Base-by-base conservation (phyloP, 2,329 filamentous ascomycete species). In the Cladobotryum protrusum region DNA sequence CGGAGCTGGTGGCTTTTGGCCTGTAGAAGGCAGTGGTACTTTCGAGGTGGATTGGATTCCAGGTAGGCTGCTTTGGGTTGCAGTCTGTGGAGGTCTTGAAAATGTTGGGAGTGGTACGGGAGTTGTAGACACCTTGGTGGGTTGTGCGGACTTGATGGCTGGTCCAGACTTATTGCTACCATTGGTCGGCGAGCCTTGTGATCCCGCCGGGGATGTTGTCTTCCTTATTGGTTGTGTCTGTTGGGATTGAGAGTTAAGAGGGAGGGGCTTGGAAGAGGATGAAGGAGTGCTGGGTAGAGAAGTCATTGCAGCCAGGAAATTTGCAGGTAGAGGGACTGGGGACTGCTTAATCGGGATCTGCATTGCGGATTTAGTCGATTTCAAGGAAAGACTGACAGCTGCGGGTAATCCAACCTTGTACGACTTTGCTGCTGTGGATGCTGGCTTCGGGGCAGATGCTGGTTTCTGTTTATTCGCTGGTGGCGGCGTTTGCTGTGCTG, bases 261-360 rank as follows among this genome's bases (percentile, higher is more conserved):
- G 48, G 34, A 51, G 43, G 19, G 47, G 54, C n/a, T 54, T 56
- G 3, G 56, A 29, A 29, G 52, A 45, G 12, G 59, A 41, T 5
- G 56, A 42, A 12, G 60, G 39, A 7, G 58, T 52, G 18, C 52
- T 54, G 2, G 64, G 52, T 8, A 62, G 49, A 9, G 67, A 65
- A 45, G 58, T 63, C 59, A 72, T 70, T 8, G 69, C 67, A n/a
- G 70, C 69, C 43, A 72, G 55, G 46, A 71, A 72, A 48, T 72
- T 70, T 5, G 71, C 67, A 1, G 72, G 72, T 9, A 74, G 55
- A 11, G 72, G 72, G 5, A 74, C 71, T 3, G 71, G 72, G 1
- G 72, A 72, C 49, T 73, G 61, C 56, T 72, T 73, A 13, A 64
- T 56, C 18, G 69, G 69, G 54, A 64, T 57, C 64, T 64, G 56